Evolutionary conservation across 306 rosid genomes (phyloP), one percentile per base, ranked within the genome.

Genomic region (Macrotyloma uniflorum): DNA sequence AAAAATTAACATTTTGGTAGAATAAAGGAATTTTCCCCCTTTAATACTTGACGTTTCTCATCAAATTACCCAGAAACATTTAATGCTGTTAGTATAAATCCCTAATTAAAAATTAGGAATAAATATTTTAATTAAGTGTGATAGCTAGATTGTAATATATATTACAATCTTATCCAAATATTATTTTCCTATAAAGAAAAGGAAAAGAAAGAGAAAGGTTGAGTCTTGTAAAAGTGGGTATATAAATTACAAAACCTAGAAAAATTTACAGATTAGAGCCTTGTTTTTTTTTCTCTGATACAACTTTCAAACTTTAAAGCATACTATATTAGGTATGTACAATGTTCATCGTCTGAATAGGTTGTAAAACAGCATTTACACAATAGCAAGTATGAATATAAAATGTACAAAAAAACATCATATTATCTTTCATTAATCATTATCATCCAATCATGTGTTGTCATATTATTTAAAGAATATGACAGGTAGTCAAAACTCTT

Each of bases 401-500:
- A 38, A 19, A 67, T 81, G 30, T 61, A 61, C 78, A 68, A 46
- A 47, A 35, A 42, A 42, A 12, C 18, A 36, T 46, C 72, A 33
- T 35, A 74, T 45, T 46, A 35, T 47, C 70, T 33, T 66, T 55
- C 59, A 8, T 36, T 74, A 53, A 64, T 55, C 59, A 8, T 36
- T 74, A 42, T 73, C 72, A 67, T 58, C 28, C 63, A 67, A 68
- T 45, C 23, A 55, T 36, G 71, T 19, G 14, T 12, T 22, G 47
- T 35, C 36, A 67, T 55, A 45, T 53, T 30, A 79, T 23, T 36
- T 23, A 35, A 64, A 35, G 55, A 76, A 49, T 13, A 63, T 62
- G 67, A 72, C 36, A 24, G n/a, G 23, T 30, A 64, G 43, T 73
- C 69, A 80, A 80, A 67, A 43, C 53, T 22, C 50, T 80, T 72